These are phyloP conservation scores for Globisporangium mamillatum DNA, from an alignment of 352 stramenopile species.

Conservation along the genomic window DNA sequence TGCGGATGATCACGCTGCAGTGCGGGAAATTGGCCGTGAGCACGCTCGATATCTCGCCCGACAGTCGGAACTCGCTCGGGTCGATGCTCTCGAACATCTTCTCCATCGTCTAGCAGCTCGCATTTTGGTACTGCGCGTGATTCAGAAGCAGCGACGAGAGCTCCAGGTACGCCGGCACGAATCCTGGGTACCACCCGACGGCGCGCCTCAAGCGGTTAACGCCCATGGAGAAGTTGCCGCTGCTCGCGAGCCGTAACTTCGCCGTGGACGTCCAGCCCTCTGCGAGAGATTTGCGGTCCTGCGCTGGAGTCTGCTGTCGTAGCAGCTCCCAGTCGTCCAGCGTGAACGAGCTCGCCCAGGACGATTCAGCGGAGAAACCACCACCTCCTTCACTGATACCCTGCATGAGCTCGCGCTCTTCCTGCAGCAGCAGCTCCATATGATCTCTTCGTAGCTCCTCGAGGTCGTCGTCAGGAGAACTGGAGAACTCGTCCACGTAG, in stretches of 20 bases:
- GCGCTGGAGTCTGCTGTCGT: conserved; percentile 6
- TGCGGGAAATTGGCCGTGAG: conserved; percentile 27
- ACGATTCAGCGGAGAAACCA: conserved; percentile 4
- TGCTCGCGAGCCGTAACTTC: conserved; percentile 13
- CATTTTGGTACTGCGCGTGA: conserved; percentile 14
- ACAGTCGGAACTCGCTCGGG: conserved; percentile 10
- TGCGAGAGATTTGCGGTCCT: conserved; percentile 16
- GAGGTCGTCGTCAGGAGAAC: conserved; percentile 7
- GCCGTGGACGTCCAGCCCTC: conserved; percentile 21
- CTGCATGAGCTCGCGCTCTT: conserved; percentile 11
- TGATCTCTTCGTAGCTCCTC: neutral
- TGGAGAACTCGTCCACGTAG: conserved; percentile 13
- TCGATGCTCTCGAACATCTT: conserved; percentile 25
- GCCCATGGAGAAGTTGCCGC: conserved; percentile 10
- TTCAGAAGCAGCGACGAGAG: conserved; percentile 16
- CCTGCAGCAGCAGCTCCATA: neutral
- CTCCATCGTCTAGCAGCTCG: conserved; percentile 28
- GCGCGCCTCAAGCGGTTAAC: conserved; percentile 32
- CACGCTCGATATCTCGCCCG: conserved; percentile 15
- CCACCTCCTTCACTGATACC: conserved; percentile 4
- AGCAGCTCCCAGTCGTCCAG: conserved; percentile 22
- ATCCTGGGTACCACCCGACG: conserved; percentile 21
- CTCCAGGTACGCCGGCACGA: conserved; percentile 24
- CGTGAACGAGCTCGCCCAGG: conserved; percentile 18
- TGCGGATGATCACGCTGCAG: conserved; percentile 24